Base-by-base conservation (phyloP, 306 rosid species). In the Crotalaria pallida region DNA sequence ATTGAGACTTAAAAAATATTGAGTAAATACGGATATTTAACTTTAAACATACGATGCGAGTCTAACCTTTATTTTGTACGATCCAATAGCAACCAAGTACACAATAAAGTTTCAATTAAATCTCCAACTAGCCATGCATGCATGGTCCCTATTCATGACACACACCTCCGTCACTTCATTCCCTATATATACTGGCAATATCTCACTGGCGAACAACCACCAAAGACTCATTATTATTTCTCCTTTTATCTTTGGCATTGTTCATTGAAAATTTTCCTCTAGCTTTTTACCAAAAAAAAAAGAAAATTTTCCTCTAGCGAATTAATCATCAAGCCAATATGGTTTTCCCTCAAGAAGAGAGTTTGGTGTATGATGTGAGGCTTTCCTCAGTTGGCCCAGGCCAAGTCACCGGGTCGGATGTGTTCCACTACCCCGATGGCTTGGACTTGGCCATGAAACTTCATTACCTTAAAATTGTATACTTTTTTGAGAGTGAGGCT, bases 391-490 rank as follows among this genome's bases (percentile, higher is more conserved):
- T 93, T 18, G 98, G 96, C 10, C 91, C 96, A 0, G 87, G 80
- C 0, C 64, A 52, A 0, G 4, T 3, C 0, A 65, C 77, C 5
- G 90, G 80, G 12, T n/a, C 79, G 8, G 84, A 88, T 3, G 40
- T 44, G 31, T 73, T 77, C 58, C 88, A 86, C 41, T 9, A 58
- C 44, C 88, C 74, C 0, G 17, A 60, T 1, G 81, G 83, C 9
- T 10, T 87, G 18, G 96, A 93, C 82, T 64, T 93, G 76, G 96
- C 96, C 81, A 83, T 88, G 93, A 93, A 90, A 71, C 87, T 93
- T 10, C 98, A 93, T 79, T 90, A 93, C 71, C 81, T 90, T 0
- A 84, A 65, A 58, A 86, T 69, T 0, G 74, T 93, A 12, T 90
- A 90, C 75, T 85, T 88, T 16, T 88, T 88, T 50, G 60, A 27